Conservation (phyloP, 2,329 filamentous ascomycete genomes). For the Trichoderma atrobrunneum region DNA sequence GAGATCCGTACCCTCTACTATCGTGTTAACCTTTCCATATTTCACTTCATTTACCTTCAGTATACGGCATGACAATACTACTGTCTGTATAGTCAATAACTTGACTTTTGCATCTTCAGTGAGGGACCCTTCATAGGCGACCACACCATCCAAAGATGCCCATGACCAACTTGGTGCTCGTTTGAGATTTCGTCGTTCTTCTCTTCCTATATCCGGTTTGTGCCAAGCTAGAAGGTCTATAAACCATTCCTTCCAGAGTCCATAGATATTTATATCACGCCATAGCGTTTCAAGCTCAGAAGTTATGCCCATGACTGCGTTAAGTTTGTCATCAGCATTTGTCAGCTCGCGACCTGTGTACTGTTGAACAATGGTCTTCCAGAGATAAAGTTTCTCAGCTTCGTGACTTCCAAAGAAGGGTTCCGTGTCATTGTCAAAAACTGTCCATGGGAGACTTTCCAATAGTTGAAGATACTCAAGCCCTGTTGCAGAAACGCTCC, state of each 20-base stretch:
- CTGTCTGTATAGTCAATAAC: not conserved
- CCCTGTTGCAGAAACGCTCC: not conserved
- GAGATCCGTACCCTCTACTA: not conserved
- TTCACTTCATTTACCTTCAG: not conserved
- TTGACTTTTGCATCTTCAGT: not conserved
- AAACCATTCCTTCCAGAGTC: constrained; percentile 6
- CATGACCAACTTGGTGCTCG: constrained; percentile 7
- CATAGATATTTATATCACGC: not conserved
- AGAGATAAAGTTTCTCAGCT: not conserved
- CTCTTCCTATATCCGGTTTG: not conserved
- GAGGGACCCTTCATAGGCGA: not conserved
- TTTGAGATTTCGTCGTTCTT: not conserved
- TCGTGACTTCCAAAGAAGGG: not conserved
- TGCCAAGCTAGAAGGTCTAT: constrained; percentile 5
- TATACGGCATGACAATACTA: not conserved
- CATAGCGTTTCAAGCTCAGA: constrained; percentile 3
- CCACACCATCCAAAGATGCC: not conserved
- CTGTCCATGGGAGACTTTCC: not conserved
- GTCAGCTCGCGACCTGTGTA: not conserved
- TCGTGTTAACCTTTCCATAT: fast-evolving
- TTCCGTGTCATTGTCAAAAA: not conserved
- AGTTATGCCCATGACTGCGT: not conserved
- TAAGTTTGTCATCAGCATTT: not conserved
- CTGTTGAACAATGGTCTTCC: not conserved
- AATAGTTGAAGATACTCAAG: not conserved